Base-by-base conservation (phyloP, 306 rosid genomes). In the Cicer judaicum region DNA sequence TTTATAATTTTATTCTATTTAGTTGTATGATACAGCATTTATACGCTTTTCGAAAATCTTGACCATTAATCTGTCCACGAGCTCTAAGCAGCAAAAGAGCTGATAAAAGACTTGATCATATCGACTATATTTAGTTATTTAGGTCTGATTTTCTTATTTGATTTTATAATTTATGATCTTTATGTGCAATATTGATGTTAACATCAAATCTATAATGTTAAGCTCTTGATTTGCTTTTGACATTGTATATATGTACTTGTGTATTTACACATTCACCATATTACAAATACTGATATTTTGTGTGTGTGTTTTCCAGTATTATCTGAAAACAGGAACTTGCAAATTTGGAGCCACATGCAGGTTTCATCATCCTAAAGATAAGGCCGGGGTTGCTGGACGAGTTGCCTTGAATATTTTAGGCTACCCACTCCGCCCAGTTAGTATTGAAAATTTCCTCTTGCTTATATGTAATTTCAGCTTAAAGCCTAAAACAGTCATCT, bases 281-380 rank as follows among this genome's bases (percentile, higher is more conserved):
- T 11, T 61, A 39, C 34, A 21, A 36, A 73, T 70, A n/a, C 78
- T 78, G 70, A 78, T 56, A 49, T 66, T n/a, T 47, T 47, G 24
- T 71, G 34, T 29, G 72, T 75, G 42, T 78, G 74, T 83, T 82
- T 74, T 85, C 53, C 97, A 93, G 98, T 91, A 93, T 85, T 91
- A 85, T 81, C 70, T 92, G 82, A 92, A 92, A 89, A 92, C 98
- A 29, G 98, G 98, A 77, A 93, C 96, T 70, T 93, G 98, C 91
- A 93, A 91, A 88, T 93, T 93, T 79, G 98, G 98, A 82, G 93
- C 98, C 42, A 91, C 98, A 8, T 93, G 98, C 92, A 91, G 92
- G 84, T 93, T 91, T 89, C 90, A 93, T 83, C 97, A 93, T 81
- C 97, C 98, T 64, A 84, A 93, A 89, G 98, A 93, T 84, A 91